Evolutionary conservation across 352 stramenopile genomes (phyloP).

Genomic region (Globisporangium abappressorium): DNA sequence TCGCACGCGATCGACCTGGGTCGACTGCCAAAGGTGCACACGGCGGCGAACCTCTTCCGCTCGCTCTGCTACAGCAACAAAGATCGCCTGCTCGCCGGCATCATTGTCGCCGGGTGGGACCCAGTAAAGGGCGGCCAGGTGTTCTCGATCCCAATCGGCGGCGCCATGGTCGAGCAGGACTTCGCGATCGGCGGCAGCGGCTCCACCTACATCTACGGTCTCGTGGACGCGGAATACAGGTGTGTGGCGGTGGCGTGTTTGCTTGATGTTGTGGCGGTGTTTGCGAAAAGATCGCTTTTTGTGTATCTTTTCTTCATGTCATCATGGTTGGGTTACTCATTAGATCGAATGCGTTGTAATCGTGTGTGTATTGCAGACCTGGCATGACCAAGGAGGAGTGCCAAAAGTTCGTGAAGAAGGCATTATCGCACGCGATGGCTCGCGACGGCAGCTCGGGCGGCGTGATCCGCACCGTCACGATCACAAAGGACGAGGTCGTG

Average conservation of each 20-base stretch:
- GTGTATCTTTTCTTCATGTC: neutral
- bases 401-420: slow-evolving; percentile 93
- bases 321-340: slow-evolving; percentile 5
- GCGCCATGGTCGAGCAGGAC: slow-evolving; percentile 95
- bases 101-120: slow-evolving; percentile 99
- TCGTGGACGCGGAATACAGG: slow-evolving; percentile 94
- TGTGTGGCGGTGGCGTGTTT: slow-evolving; percentile 22
- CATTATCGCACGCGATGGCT: slow-evolving; percentile 96
- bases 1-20: slow-evolving; percentile 85
- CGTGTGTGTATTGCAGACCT: slow-evolving; percentile 31
- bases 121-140: slow-evolving; percentile 94
- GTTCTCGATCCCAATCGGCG: slow-evolving; percentile 95
- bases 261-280: neutral
- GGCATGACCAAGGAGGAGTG: slow-evolving; percentile 98
- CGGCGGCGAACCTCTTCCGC: slow-evolving; percentile 96
- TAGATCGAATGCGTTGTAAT: neutral
- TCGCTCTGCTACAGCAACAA: slow-evolving; percentile 99
- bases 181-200: slow-evolving; percentile 97
- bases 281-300: neutral
- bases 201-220: slow-evolving; percentile 97
- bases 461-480: slow-evolving; percentile 96
- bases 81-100: slow-evolving; percentile 92
- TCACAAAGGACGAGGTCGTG: slow-evolving; percentile 89
- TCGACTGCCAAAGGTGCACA: slow-evolving; percentile 93
- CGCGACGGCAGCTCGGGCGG: slow-evolving; percentile 98